Percentiles rank a stretch among this genome's conserved stretches.
Conservation (phyloP, 2,329 filamentous ascomycete species). For the Fusarium circinatum region DNA sequence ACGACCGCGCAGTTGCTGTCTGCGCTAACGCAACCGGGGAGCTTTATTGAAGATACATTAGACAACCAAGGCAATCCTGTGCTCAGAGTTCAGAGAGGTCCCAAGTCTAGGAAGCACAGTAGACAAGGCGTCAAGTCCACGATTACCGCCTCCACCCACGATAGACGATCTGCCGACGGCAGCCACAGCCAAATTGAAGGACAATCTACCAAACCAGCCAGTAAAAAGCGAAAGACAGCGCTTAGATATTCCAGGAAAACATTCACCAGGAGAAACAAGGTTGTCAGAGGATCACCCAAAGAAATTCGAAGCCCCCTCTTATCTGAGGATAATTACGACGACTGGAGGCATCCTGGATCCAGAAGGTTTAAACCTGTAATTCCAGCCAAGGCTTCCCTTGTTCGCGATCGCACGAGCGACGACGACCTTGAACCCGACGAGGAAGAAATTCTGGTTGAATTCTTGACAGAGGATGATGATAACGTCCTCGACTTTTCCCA, state of each 20-base stretch:
- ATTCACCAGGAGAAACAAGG: slow-evolving; percentile 13
- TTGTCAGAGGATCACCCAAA: slow-evolving; percentile 14
- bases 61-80: slow-evolving; percentile 69
- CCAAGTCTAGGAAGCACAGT: slow-evolving; percentile 45
- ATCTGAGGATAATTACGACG: slow-evolving; percentile 18
- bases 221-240: slow-evolving; percentile 19
- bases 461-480: slow-evolving; percentile 43
- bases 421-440: slow-evolving; percentile 11
- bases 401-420: not conserved
- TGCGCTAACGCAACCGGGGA: slow-evolving; percentile 80
- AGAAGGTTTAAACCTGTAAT: slow-evolving; percentile 18
- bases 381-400: slow-evolving; percentile 8
- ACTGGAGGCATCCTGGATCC: slow-evolving; percentile 9
- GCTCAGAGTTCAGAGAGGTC: slow-evolving; percentile 63
- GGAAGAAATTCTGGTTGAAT: slow-evolving; percentile 34
- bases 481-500: slow-evolving; percentile 39
- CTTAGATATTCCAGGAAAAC: slow-evolving; percentile 9
- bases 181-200: not conserved
- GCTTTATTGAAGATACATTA: slow-evolving; percentile 68
- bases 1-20: slow-evolving; percentile 94
- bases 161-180: slow-evolving; percentile 23
- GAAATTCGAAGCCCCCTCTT: slow-evolving; percentile 28
- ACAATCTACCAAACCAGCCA: slow-evolving; percentile 13
- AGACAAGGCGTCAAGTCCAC: slow-evolving; percentile 16
- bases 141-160: slow-evolving; percentile 13